Evolutionary conservation across 2,329 filamentous ascomycete genomes (phyloP).

Genomic region (Paracorniculantispora psalliotae): DNA sequence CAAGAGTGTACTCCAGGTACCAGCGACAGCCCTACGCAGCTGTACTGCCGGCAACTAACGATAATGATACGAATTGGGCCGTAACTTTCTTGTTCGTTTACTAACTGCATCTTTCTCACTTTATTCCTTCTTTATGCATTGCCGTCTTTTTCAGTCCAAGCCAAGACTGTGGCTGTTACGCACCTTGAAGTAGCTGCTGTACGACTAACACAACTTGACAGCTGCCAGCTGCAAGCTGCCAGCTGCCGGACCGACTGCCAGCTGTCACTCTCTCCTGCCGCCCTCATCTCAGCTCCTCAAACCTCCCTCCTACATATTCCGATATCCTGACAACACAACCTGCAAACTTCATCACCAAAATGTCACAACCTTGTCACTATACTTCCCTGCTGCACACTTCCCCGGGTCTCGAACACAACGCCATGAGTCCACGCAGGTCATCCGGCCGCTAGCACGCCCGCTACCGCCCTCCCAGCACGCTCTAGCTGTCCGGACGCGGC

Average conservation of each 20-base stretch:
- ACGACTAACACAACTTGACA: not conserved
- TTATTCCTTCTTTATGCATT: too few species aligned
- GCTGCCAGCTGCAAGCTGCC: not conserved
- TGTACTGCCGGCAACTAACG: too few species aligned
- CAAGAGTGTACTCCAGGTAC: too few species aligned
- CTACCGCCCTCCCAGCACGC: constrained; percentile 2
- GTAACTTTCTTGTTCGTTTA: too few species aligned
- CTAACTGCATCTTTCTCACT: too few species aligned
- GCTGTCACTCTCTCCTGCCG: not conserved
- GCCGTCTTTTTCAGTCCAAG: too few species aligned
- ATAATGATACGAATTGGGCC: too few species aligned
- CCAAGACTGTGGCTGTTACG: too few species aligned
- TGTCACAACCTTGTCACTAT: constrained; percentile 2
- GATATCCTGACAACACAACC: too few species aligned
- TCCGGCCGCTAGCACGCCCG: constrained; percentile 5
- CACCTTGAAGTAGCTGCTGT: too few species aligned
- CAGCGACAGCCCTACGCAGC: too few species aligned
- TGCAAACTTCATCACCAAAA: not conserved
- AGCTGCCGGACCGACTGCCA: not conserved
- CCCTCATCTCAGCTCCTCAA: not conserved
- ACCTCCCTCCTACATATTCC: not conserved
- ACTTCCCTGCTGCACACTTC: not conserved
- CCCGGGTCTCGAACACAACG: constrained; percentile 9
- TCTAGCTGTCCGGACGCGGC: constrained; percentile 10
- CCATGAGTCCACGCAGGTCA: constrained; percentile 7